These are phyloP conservation scores for Colletotrichum echinochloae DNA, from an alignment of 2,329 filamentous ascomycete genomes.

Conservation along the genomic window DNA sequence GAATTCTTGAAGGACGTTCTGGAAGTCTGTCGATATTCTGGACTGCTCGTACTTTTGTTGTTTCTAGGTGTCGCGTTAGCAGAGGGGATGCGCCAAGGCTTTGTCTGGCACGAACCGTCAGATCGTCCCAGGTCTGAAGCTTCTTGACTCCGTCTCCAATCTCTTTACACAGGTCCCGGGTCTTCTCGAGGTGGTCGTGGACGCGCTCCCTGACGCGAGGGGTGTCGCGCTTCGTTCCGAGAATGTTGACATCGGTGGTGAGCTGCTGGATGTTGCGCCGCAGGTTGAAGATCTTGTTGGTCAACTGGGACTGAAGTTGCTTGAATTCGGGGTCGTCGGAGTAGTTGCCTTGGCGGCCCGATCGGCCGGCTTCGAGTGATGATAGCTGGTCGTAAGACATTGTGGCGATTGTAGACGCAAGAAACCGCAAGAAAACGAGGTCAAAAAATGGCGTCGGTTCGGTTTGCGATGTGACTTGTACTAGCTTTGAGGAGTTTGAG, in stretches of 20 bases:
- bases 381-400: slow-evolving; percentile 96
- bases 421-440: neutral
- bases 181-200: slow-evolving; percentile 87
- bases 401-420: slow-evolving; percentile 33
- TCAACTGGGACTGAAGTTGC: slow-evolving; percentile 82
- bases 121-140: slow-evolving; percentile 86
- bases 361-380: slow-evolving; percentile 81
- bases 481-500: neutral
- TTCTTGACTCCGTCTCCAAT: slow-evolving; percentile 95
- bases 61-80: slow-evolving; percentile 65
- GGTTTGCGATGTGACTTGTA: neutral
- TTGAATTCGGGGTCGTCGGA: slow-evolving; percentile 94
- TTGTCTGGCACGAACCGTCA: slow-evolving; percentile 69
- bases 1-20: slow-evolving; percentile 88
- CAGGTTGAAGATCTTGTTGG: slow-evolving; percentile 88
- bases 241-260: slow-evolving; percentile 83
- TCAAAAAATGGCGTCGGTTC: slow-evolving; percentile 11
- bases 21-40: slow-evolving; percentile 94
- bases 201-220: slow-evolving; percentile 91
- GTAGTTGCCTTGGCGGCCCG: slow-evolving; percentile 78
- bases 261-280: slow-evolving; percentile 90
- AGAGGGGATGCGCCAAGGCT: neutral
- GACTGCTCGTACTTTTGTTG: slow-evolving; percentile 97
- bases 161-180: slow-evolving; percentile 86
- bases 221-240: slow-evolving; percentile 92